Evolutionary conservation across 1,284 basidiomycete species (phyloP), one percentile per base, ranked within the genome.

Genomic region (Tilletia horrida): DNA sequence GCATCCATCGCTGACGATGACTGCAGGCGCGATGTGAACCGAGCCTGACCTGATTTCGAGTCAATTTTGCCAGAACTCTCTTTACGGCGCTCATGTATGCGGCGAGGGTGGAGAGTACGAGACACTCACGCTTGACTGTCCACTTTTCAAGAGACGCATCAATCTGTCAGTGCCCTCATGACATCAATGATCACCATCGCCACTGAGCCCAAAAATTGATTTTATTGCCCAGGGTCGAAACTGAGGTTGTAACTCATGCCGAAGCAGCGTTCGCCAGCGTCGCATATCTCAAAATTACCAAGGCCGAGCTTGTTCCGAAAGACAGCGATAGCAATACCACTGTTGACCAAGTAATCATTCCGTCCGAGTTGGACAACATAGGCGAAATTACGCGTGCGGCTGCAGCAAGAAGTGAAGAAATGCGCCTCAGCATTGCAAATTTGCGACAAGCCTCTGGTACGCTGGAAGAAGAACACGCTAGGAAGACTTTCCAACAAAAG

Each of bases 91-190:
- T 0, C 96, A 99, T 82, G 87, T 96, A 0, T 97, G 94, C 71
- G 96, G 96, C 3, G 96, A 99, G 83, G 96, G 96, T 2, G 96
- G 96, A 1, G 96, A 99, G 84, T 99, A 97, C 81, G 96, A 99
- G 82, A 92, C 91, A 0, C 84, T 97, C 66, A 96, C 95, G 0
- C 84, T 95, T 23, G 92, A 97, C 76, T 91, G 89, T 69, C 92
- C 94, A 0, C 79, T 97, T 23, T 98, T 96, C 86, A 91, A 90
- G 73, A 85, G 86, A 61, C 85, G 87, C 13, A 89, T 99, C 50
- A 81, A 84, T 2, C 81, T 97, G 90, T 91, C 74, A 76, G 89
- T 72, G 11, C 21, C 11, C 35, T 40, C 11, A 40, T 40, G 35
- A 76, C 14, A 44, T 62, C n/a, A n/a, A n/a, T n/a, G n/a, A n/a